phyloP scores from a whole-genome alignment of 1,284 basidiomycete species.

The Meripilus lineatus region DNA sequence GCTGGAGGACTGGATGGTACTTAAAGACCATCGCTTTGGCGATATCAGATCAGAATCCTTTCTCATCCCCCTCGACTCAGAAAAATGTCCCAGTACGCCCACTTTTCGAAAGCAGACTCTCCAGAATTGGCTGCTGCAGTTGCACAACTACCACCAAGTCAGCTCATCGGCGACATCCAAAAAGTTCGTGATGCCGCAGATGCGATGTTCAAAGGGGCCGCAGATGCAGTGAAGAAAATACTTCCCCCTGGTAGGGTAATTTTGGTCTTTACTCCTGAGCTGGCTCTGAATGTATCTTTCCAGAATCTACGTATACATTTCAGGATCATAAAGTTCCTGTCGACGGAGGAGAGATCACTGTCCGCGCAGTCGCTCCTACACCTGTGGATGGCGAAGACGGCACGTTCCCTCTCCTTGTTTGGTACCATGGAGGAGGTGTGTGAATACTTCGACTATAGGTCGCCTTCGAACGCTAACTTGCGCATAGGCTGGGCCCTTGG shows the following conservation, averaged over 20 bases:
- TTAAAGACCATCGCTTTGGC: no score
- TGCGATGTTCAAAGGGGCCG: no score
- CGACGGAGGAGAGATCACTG: constrained; percentile 8
- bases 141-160: constrained; percentile 3
- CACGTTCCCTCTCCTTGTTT: constrained; percentile 14
- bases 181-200: no score
- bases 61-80: no score
- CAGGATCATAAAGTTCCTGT: constrained; percentile 8
- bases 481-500: constrained; percentile 13
- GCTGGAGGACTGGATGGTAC: no score
- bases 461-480: not conserved
- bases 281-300: not conserved
- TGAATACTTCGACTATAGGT: not conserved
- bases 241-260: not conserved
- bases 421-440: constrained; percentile 18
- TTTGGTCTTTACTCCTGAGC: not conserved
- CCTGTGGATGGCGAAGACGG: not conserved
- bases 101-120: constrained; percentile 6
- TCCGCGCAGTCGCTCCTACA: constrained; percentile 5
- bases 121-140: constrained; percentile 6
- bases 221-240: no score
- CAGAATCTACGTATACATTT: constrained; percentile 12
- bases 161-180: no score
- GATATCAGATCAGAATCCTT: no score
- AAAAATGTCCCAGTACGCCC: constrained; percentile 13